A percentile compares a stretch with the other conserved stretches of the same genome.
Evolutionary conservation across 2,329 filamentous ascomycete species (phyloP).

Genomic region (Thyridium curvatum): DNA sequence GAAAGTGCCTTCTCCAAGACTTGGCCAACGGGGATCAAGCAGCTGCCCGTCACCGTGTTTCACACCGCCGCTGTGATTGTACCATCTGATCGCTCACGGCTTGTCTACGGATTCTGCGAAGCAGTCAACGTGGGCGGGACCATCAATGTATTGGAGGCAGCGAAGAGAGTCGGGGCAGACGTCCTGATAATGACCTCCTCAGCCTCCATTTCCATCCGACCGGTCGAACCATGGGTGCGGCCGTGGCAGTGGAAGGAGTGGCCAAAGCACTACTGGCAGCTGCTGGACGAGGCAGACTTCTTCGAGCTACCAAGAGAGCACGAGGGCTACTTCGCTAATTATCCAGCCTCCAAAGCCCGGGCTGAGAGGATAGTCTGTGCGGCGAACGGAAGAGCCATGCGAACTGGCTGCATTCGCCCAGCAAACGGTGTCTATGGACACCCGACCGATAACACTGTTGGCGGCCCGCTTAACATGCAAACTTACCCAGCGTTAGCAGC

Average conservation of each 20-base stretch:
- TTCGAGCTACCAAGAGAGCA: conserved; percentile 26
- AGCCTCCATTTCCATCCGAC: conserved; percentile 34
- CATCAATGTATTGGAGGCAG: conserved; percentile 33
- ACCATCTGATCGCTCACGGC: conserved; percentile 31
- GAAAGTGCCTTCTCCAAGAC: conserved; percentile 32
- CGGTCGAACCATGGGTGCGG: conserved; percentile 27
- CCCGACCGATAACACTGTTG: conserved; percentile 38
- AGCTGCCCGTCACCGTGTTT: conserved; percentile 41
- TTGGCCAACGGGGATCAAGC: conserved; percentile 30
- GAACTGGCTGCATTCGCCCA: conserved; percentile 45
- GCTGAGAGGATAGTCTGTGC: conserved; percentile 36
- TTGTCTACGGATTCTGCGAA: conserved; percentile 28
- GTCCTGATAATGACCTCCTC: conserved; percentile 40
- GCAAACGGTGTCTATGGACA: conserved; percentile 47
- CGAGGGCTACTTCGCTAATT: conserved; percentile 35
- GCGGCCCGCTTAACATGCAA: conserved; percentile 29
- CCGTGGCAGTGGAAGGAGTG: conserved; percentile 29
- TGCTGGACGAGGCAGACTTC: conserved; percentile 33
- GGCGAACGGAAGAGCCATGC: conserved; percentile 25
- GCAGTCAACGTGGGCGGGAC: conserved; percentile 42
- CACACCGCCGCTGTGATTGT: conserved; percentile 42
- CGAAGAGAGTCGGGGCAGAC: conserved; percentile 30
- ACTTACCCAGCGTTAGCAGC: conserved; percentile 32
- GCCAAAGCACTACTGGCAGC: conserved; percentile 31
- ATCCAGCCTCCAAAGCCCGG: conserved; percentile 38